These are phyloP conservation scores for Pseudocercospora musae DNA, from an alignment of 2,329 filamentous ascomycete species.

Conservation along the genomic window DNA sequence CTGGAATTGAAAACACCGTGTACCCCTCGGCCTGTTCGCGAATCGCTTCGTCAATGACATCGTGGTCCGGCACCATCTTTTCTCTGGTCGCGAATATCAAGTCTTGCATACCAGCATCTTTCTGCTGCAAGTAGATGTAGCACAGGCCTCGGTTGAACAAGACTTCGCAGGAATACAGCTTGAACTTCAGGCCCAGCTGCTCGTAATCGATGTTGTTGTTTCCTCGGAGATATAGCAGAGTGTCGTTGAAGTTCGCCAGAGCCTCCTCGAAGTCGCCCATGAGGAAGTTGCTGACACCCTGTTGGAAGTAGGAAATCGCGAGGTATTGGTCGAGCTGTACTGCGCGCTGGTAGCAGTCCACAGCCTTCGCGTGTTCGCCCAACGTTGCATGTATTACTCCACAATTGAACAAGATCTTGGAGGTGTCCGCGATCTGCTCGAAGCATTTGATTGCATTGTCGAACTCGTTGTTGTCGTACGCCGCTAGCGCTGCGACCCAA, in stretches of 20 bases:
- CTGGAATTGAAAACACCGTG: constrained; percentile 96
- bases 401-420: constrained; percentile 97
- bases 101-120: constrained; percentile 86
- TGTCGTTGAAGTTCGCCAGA: constrained; percentile 97
- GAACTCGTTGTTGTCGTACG: constrained; percentile 97
- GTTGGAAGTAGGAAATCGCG: constrained; percentile 96
- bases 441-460: constrained; percentile 83
- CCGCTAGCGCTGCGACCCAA: constrained; percentile 86
- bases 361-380: constrained; percentile 92
- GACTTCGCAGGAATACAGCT: constrained; percentile 94
- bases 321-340: constrained; percentile 91
- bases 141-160: constrained; percentile 95
- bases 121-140: constrained; percentile 94
- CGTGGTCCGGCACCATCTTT: constrained; percentile 93
- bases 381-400: constrained; percentile 96
- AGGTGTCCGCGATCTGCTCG: constrained; percentile 85
- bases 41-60: constrained; percentile 97
- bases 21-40: constrained; percentile 93
- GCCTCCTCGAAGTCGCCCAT: constrained; percentile 97
- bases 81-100: constrained; percentile 87
- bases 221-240: constrained; percentile 85
- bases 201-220: constrained; percentile 99
- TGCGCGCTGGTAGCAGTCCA: constrained; percentile 91
- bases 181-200: constrained; percentile 91
- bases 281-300: constrained; percentile 96